Percentiles rank a stretch among this genome's conserved stretches.
These are phyloP conservation scores for Neurospora intermedia DNA, from an alignment of 495 filamentous ascomycete genomes.

Conservation along the genomic window DNA sequence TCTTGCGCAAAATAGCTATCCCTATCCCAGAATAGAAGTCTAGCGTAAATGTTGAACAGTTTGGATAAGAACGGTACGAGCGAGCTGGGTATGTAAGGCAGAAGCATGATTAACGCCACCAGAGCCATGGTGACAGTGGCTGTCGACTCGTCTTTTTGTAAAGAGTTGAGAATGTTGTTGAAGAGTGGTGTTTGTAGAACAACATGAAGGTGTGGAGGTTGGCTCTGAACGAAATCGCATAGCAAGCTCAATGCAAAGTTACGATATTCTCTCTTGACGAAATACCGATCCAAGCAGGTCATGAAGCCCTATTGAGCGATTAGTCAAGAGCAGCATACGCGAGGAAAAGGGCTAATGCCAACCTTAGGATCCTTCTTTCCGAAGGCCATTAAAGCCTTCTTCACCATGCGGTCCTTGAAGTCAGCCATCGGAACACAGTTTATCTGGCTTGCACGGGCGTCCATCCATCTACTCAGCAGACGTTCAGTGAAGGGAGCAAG, in stretches of 20 bases:
- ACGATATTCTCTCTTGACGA: conserved; percentile 48
- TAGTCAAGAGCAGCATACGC: background rate
- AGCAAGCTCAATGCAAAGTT: conserved; percentile 48
- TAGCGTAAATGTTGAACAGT: conserved; percentile 65
- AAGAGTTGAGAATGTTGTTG: conserved; percentile 52
- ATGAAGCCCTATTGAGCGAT: conserved; percentile 44
- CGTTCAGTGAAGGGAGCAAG: conserved; percentile 38
- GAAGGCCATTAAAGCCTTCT: conserved; percentile 44
- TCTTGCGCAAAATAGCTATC: conserved; percentile 28
- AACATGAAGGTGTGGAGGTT: conserved; percentile 62
- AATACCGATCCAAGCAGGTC: conserved; percentile 44
- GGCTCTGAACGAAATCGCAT: conserved; percentile 51
- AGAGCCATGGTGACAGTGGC: conserved; percentile 56
- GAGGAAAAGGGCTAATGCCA: conserved; percentile 3
- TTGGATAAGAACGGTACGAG: conserved; percentile 50
- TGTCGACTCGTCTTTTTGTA: conserved; percentile 62
- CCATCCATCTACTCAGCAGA: conserved; percentile 50
- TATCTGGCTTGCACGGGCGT: conserved; percentile 33
- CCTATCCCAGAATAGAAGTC: conserved; percentile 63
- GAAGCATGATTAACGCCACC: conserved; percentile 59
- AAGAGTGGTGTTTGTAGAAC: conserved; percentile 57
- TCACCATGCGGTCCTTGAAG: conserved; percentile 43
- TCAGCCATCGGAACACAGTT: conserved; percentile 35
- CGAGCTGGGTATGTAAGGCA: conserved; percentile 62
- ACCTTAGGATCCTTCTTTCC: conserved; percentile 61